A percentile compares a stretch with the other conserved stretches of the same genome.
Evolutionary conservation across 306 rosid genomes (phyloP).

Genomic region (Malus sieversii): DNA sequence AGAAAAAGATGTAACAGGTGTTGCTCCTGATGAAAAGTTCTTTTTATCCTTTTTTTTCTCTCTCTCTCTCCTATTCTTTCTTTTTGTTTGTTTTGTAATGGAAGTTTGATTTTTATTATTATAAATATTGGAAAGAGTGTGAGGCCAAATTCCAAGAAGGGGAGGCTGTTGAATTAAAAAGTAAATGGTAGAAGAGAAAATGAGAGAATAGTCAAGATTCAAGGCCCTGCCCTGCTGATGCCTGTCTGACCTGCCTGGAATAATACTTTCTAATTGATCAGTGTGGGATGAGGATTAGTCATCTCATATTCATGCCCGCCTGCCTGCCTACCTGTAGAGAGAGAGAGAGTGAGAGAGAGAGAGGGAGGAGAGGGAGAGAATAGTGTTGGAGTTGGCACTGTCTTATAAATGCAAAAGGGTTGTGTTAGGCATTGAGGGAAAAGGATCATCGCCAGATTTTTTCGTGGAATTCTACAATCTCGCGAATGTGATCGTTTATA

Average conservation of each 20-base stretch:
- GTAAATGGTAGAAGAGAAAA: too few relatives aligned
- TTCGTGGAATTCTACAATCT: rapidly evolving
- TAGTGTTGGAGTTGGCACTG: not conserved
- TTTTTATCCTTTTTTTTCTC: not conserved
- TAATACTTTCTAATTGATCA: not conserved
- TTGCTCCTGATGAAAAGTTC: not conserved
- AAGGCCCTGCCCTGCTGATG: not conserved
- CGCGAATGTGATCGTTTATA: rapidly evolving
- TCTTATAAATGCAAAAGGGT: not conserved
- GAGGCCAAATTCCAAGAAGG: constrained; percentile 9
- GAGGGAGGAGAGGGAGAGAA: not conserved
- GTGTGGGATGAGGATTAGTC: constrained; percentile 10
- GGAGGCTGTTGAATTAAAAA: not conserved
- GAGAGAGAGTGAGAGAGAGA: not conserved
- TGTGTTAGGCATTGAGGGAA: not conserved
- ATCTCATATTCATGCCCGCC: not conserved
- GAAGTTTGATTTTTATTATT: not conserved
- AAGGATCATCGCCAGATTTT: too few relatives aligned
- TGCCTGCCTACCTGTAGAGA: not conserved
- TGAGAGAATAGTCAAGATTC: not conserved
- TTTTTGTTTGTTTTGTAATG: not conserved
- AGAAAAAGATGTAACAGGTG: constrained; percentile 3
- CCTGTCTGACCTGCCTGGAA: not conserved
- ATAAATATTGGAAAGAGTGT: not conserved
- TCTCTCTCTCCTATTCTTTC: not conserved